Evolutionary conservation across 257 asterid species (phyloP), one percentile per base, ranked within the genome.

Genomic region (Lavandula angustifolia): DNA sequence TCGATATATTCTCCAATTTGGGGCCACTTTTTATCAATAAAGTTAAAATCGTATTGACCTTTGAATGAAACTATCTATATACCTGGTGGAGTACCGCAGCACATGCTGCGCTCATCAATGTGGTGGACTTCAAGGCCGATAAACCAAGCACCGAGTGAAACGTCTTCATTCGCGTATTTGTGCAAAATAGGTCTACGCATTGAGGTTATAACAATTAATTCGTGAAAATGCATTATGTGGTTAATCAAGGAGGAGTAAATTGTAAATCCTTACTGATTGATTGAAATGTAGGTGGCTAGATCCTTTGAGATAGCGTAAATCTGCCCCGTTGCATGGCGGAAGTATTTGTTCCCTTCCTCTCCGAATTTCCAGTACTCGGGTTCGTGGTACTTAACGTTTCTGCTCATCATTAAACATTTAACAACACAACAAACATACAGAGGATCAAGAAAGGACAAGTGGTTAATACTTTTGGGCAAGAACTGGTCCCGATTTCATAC

Each of bases 401-500:
- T 88, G 76, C 41, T 70, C 18, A 59, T 43, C 48, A 65, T 59
- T 50, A 31, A 57, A 42, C 16, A 22, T 27, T 33, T 4, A 52
- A 2, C 6, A 53, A 3, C 29, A 54, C 17, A 31, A 56, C 18
- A 68, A 60, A 42, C 41, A 72, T 5, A 37, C 16, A 59, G 54
- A 7, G 11, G 4, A 32, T 18, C 2, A 61, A 8, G 29, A 34
- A 22, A 18, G 58, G 17, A 60, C 17, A 49, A 56, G 66, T 57
- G 47, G 56, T 3, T 49, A 42, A 55, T 87, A 87, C 96, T 79
- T 85, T 75, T 80, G 88, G 50, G 94, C 64, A 66, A 87, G 94
- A 69, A 87, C 96, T 40, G 96, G 94, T 74, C 96, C 96, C 17
- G 96, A 87, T 81, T 87, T 87, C 96, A 87, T 85, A 72, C 96